Evolutionary conservation across 768 basidiomycete species (phyloP).

Genomic region (Russula sp.): DNA sequence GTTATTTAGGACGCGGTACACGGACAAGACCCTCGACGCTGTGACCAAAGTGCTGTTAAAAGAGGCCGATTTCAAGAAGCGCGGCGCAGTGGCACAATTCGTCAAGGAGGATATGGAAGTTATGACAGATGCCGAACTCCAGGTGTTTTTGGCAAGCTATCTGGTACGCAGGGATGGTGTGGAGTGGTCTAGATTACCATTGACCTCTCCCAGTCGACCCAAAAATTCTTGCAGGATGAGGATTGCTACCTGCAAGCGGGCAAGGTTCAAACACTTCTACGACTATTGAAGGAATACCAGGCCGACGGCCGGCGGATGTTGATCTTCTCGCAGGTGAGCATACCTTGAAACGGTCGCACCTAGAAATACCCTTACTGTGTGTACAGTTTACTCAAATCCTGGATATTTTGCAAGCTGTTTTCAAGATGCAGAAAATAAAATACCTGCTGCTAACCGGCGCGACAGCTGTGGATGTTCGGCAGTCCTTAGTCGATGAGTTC

Average conservation of each 20-base stretch:
- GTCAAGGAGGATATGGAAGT: constrained; percentile 98
- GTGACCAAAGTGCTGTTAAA: constrained; percentile 82
- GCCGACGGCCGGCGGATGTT: constrained; percentile 73
- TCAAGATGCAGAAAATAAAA: constrained; percentile 64
- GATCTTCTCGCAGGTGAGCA: constrained; percentile 86
- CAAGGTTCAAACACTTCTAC: constrained; percentile 71
- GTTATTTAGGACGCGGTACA: constrained; percentile 84
- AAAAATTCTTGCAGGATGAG: constrained; percentile 67
- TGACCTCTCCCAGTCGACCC: constrained; percentile 47
- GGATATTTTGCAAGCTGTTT: constrained; percentile 82
- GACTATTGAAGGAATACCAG: constrained; percentile 62
- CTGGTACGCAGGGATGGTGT: constrained; percentile 48
- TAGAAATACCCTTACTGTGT: background rate
- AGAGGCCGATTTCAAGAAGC: constrained; percentile 87
- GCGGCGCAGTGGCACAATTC: constrained; percentile 69
- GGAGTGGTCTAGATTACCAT: background rate
- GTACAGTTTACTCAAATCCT: constrained; percentile 89
- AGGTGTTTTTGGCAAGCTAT: constrained; percentile 78
- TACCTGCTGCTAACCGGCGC: constrained; percentile 87
- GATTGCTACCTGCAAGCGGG: constrained; percentile 81
- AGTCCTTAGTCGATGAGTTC: constrained; percentile 93
- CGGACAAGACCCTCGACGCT: constrained; percentile 63
- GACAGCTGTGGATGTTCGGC: constrained; percentile 90
- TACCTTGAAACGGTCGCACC: background rate
- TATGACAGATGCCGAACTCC: constrained; percentile 97